phyloP scores from a whole-genome alignment of 768 basidiomycete species.

The Amanita pseudoporphyria region DNA sequence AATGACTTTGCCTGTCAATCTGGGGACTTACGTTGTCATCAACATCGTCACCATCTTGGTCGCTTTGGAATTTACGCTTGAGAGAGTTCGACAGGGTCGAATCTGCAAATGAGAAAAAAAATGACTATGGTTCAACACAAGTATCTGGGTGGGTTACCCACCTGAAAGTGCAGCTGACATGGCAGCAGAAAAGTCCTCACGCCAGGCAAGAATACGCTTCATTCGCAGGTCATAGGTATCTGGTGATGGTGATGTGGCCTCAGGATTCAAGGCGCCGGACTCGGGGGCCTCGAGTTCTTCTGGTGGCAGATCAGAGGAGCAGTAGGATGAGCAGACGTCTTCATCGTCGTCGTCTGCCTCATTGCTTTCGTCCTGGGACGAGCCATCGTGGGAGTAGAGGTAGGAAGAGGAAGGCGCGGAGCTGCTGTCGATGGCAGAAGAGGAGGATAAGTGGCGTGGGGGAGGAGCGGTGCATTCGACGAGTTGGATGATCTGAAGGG shows the following conservation, averaged over 20 bases:
- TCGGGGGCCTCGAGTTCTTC: conserved; percentile 24
- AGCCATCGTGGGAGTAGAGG: conserved; percentile 20
- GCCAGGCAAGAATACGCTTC: conserved; percentile 66
- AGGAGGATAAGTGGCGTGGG: conserved; percentile 30
- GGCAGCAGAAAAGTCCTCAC: conserved; percentile 44
- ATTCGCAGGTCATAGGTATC: conserved; percentile 48
- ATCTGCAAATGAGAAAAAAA: conserved; percentile 13
- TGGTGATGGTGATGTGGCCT: conserved; percentile 11
- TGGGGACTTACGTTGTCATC: conserved; percentile 25
- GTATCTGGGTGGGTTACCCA: conserved; percentile 17
- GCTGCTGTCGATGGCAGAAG: conserved; percentile 24
- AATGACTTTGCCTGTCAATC: not conserved
- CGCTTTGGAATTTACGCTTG: conserved; percentile 42
- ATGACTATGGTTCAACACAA: conserved; percentile 7
- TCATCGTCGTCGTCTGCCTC: conserved; percentile 28
- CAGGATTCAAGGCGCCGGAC: conserved; percentile 13
- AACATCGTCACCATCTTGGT: conserved; percentile 30
- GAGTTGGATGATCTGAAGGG: conserved; percentile 65
- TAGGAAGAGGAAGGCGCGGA: conserved; percentile 31
- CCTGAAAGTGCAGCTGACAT: conserved; percentile 29
- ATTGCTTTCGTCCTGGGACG: conserved; percentile 19
- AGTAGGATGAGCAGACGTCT: conserved; percentile 52
- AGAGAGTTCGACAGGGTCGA: conserved; percentile 25
- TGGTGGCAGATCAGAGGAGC: conserved; percentile 50
- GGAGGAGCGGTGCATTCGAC: conserved; percentile 58